Evolutionary conservation across 768 basidiomycete genomes (phyloP).

Genomic region (Hydnum rufescens): DNA sequence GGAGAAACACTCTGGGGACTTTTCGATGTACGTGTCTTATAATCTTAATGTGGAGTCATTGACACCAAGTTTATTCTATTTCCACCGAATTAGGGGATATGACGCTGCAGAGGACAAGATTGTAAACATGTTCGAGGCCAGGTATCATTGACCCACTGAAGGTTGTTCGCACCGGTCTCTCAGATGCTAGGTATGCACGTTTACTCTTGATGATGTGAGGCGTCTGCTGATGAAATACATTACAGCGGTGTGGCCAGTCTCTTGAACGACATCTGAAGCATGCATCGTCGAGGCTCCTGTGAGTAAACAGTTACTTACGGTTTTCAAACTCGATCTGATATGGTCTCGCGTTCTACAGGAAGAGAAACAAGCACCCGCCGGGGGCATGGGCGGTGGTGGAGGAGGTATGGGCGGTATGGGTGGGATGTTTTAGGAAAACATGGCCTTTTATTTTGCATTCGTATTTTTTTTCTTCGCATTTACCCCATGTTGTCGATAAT

Average conservation of each 20-base stretch:
- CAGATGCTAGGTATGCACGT: slow-evolving; percentile 48
- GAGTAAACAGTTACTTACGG: not conserved
- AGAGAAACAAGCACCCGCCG: slow-evolving; percentile 44
- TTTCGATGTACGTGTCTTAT: slow-evolving; percentile 35
- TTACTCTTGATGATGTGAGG: not conserved
- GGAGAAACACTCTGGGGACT: slow-evolving; percentile 53
- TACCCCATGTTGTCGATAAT: too few relatives aligned
- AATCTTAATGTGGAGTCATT: slow-evolving; percentile 46
- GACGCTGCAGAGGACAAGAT: slow-evolving; percentile 86
- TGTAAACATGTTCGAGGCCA: slow-evolving; percentile 79
- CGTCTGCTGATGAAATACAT: not conserved
- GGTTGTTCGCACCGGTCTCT: slow-evolving; percentile 82
- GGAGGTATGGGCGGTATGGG: slow-evolving; percentile 45
- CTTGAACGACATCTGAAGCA: slow-evolving; percentile 80
- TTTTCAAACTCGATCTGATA: not conserved
- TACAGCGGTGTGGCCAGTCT: slow-evolving; percentile 71
- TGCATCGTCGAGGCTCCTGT: slow-evolving; percentile 64
- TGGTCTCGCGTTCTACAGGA: slow-evolving; percentile 18
- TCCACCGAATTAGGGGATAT: slow-evolving; percentile 60
- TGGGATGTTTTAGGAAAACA: too few relatives aligned
- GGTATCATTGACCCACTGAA: slow-evolving; percentile 94
- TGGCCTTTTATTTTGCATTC: too few relatives aligned
- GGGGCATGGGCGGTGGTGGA: slow-evolving; percentile 20
- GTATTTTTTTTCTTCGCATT: too few relatives aligned
- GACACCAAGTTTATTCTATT: not conserved